Percentiles rank a stretch among this genome's conserved stretches.
Conservation (phyloP, 2,329 filamentous ascomycete species). For the Harringtonia aguacate region DNA sequence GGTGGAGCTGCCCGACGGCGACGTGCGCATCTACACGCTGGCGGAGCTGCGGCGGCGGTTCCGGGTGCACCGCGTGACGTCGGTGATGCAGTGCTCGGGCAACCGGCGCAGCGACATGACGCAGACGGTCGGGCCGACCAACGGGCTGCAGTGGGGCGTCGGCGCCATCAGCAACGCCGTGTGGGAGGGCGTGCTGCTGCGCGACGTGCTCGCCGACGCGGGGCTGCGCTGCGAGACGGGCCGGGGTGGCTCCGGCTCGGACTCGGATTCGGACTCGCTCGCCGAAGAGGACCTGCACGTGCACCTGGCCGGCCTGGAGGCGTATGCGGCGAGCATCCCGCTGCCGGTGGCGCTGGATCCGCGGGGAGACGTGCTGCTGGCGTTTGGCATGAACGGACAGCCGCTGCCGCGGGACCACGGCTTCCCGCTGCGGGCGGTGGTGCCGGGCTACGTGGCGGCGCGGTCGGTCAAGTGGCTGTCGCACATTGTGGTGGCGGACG, state of each 20-base stretch:
- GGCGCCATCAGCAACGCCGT: conserved; percentile 50
- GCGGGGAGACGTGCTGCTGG: conserved; percentile 53
- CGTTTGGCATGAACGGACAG: conserved; percentile 57
- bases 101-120: conserved; percentile 51
- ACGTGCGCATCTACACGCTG: conserved; percentile 40
- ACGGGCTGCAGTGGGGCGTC: conserved; percentile 47
- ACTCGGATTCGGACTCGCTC: background rate
- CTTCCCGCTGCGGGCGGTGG: conserved; percentile 50
- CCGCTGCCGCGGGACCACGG: conserved; percentile 55
- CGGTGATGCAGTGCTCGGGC: conserved; percentile 49
- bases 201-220: conserved; percentile 45
- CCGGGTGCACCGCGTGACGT: conserved; percentile 37
- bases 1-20: conserved; percentile 48
- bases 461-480: conserved; percentile 61
- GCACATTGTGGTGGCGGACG: conserved; percentile 51
- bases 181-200: conserved; percentile 45
- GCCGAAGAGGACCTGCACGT: conserved; percentile 39
- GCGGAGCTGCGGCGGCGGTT: conserved; percentile 43
- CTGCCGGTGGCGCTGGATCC: conserved; percentile 47
- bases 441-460: conserved; percentile 56
- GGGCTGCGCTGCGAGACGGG: conserved; percentile 26
- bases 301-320: conserved; percentile 48
- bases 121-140: conserved; percentile 33
- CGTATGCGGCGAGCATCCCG: conserved; percentile 52
- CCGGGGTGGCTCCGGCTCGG: background rate